Evolutionary conservation across 768 basidiomycete genomes (phyloP), one percentile per base, ranked within the genome.

Genomic region (Boletus coccyginus): DNA sequence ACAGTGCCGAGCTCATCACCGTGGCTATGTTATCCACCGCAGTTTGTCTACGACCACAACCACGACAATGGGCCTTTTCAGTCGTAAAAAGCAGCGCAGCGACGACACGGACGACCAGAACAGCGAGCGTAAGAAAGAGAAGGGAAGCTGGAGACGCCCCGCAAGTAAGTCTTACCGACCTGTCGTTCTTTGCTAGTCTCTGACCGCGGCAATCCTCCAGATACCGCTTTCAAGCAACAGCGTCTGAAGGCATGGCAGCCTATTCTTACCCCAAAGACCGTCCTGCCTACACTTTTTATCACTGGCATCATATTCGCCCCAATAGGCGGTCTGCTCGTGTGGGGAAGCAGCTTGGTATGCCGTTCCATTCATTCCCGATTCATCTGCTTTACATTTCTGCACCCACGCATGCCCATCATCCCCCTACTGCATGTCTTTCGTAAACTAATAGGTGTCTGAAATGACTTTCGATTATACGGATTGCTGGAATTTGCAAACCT

Each of bases 171-270:
- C 39, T 60, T 41, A 21, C 46, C 43, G 45, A 44, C 29, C 31
- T 24, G 36, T 43, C 48, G 52, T 57, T 45, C 57, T 46, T 50
- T 53, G 52, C 48, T 19, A 19, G 48, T 27, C 49, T 21, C 44
- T 57, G 49, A 60, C 61, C 65, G 57, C 62, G 60, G 59, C 52
- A 44, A 44, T 43, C 13, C 46, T 16, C 54, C 14, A 97, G 94
- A 98, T 75, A 98, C 95, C 56, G 96, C 95, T 40, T 98, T 97
- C 83, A 98, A 97, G 77, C 97, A 99, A 73, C 97, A 99, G 74
- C 90, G 97, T 53, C 84, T 99, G 69, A 98, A 98, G 78, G 97
- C 97, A 68, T 99, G 97, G 97, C 97, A 99, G 80, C 97, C 97
- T 10, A 98, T 99, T 70, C 82, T 98, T 46, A 98, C 95, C 6